A percentile compares a stretch with the other conserved stretches of the same genome.
phyloP scores from a whole-genome alignment of 495 filamentous ascomycete species.

The Margaritispora aquatica region DNA sequence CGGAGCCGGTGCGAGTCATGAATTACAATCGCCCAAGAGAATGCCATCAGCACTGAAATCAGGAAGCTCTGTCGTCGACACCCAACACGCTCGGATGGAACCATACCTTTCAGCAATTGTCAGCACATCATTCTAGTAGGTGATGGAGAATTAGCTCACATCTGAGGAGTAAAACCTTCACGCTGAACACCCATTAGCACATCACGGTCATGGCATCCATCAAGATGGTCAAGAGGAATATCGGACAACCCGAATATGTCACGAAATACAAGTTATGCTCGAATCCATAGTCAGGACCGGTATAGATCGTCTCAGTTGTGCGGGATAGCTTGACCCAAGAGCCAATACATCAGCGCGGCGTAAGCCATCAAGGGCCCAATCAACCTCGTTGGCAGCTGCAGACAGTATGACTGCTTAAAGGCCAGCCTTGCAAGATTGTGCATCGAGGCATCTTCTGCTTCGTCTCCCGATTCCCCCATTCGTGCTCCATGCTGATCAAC shows the following conservation, averaged over 20 bases:
- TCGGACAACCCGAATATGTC: conserved; percentile 11
- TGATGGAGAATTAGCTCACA: not conserved
- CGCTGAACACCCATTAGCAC: conserved; percentile 12
- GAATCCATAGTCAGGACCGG: conserved; percentile 3
- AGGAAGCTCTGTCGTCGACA: conserved; percentile 7
- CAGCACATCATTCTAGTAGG: not conserved
- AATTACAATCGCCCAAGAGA: conserved; percentile 9
- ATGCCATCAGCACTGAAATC: conserved; percentile 5
- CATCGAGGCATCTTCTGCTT: conserved; percentile 2
- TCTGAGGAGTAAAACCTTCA: conserved; percentile 12
- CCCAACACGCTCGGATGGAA: conserved; percentile 2
- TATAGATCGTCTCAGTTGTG: conserved; percentile 13
- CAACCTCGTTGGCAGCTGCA: conserved; percentile 4
- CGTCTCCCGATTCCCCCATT: conserved; percentile 9
- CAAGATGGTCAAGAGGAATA: conserved; percentile 5
- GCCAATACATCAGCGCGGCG: conserved; percentile 12
- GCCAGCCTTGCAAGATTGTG: not conserved
- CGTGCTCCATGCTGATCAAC: conserved; percentile 12
- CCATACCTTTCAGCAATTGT: not conserved
- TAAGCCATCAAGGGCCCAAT: conserved; percentile 7
- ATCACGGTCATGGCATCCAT: conserved; percentile 10
- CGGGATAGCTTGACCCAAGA: conserved; percentile 8
- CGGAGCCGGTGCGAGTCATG: not conserved
- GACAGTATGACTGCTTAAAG: conserved; percentile 12
- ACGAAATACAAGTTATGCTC: conserved; percentile 11